Conservation (phyloP, 2,329 filamentous ascomycete species). For the Alternaria arbusti region DNA sequence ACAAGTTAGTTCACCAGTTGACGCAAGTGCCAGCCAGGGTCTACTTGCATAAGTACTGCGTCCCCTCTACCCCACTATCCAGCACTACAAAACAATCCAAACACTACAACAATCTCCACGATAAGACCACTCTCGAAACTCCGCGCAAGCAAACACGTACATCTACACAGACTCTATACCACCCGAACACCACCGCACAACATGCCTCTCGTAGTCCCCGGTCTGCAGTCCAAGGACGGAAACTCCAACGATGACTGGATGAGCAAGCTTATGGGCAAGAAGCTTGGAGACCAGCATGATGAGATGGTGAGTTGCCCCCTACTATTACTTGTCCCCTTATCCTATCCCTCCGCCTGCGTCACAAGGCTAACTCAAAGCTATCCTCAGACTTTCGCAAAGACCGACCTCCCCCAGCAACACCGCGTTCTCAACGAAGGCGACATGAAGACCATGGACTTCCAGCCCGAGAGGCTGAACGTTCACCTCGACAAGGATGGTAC, state of each 20-base stretch:
- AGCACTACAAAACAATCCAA: background rate
- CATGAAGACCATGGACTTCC: slow-evolving; percentile 56
- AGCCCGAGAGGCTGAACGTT: slow-evolving; percentile 57
- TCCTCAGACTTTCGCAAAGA: slow-evolving; percentile 57
- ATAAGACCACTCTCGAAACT: background rate
- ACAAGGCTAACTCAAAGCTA: background rate
- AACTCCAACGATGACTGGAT: slow-evolving; percentile 51
- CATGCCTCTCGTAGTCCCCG: slow-evolving; percentile 61
- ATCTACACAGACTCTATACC: background rate
- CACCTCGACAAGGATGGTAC: slow-evolving; percentile 58
- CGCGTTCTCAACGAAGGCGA: slow-evolving; percentile 54
- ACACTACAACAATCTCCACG: background rate
- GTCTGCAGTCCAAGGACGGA: slow-evolving; percentile 49
- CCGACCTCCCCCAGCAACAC: slow-evolving; percentile 56
- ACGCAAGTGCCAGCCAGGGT: slow-evolving; percentile 14
- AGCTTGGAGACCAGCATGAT: slow-evolving; percentile 55
- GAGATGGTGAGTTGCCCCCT: slow-evolving; percentile 45
- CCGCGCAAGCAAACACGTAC: background rate
- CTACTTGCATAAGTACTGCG: slow-evolving; percentile 17
- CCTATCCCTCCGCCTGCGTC: no score
- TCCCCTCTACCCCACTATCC: background rate
- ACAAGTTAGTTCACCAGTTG: slow-evolving; percentile 20
- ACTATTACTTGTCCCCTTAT: slow-evolving; percentile 12
- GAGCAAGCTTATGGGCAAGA: slow-evolving; percentile 59
- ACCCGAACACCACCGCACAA: slow-evolving; percentile 14